Conservation (phyloP, 2,329 filamentous ascomycete species). For the Cytospora piceae region DNA sequence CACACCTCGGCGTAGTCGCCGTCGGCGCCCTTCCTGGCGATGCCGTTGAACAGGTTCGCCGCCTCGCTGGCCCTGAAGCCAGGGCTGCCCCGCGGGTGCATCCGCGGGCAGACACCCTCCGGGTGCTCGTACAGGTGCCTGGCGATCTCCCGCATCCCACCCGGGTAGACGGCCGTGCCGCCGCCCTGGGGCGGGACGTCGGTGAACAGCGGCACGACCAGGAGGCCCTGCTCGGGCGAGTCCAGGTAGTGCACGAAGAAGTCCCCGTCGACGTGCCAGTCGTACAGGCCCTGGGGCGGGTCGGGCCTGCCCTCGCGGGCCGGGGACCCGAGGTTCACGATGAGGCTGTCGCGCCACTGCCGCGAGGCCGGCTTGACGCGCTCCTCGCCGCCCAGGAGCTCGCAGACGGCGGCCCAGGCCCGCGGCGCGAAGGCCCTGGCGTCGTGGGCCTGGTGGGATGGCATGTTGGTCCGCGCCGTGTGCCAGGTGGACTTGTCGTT, state of each 20-base stretch:
- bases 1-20: constrained; percentile 57
- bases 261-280: constrained; percentile 73
- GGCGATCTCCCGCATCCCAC: constrained; percentile 61
- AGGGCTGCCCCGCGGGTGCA: constrained; percentile 59
- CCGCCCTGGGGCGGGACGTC: constrained; percentile 65
- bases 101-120: constrained; percentile 67
- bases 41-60: constrained; percentile 47
- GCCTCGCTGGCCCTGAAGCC: constrained; percentile 46
- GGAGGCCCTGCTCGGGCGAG: constrained; percentile 68
- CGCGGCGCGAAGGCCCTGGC: constrained; percentile 62
- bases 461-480: constrained; percentile 67
- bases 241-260: constrained; percentile 76
- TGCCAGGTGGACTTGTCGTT: constrained; percentile 68
- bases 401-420: constrained; percentile 68
- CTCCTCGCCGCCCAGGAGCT: constrained; percentile 67
- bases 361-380: constrained; percentile 51
- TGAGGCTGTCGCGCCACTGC: constrained; percentile 69
- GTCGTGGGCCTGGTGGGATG: constrained; percentile 57
- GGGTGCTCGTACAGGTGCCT: constrained; percentile 63
- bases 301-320: constrained; percentile 54
- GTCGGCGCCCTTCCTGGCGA: constrained; percentile 43
- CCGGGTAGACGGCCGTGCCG: constrained; percentile 66
- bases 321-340: constrained; percentile 68
- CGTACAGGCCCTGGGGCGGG: constrained; percentile 55
- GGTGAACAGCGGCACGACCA: constrained; percentile 70